Conservation (phyloP, 768 basidiomycete genomes). For the Tulasnella sp. region DNA sequence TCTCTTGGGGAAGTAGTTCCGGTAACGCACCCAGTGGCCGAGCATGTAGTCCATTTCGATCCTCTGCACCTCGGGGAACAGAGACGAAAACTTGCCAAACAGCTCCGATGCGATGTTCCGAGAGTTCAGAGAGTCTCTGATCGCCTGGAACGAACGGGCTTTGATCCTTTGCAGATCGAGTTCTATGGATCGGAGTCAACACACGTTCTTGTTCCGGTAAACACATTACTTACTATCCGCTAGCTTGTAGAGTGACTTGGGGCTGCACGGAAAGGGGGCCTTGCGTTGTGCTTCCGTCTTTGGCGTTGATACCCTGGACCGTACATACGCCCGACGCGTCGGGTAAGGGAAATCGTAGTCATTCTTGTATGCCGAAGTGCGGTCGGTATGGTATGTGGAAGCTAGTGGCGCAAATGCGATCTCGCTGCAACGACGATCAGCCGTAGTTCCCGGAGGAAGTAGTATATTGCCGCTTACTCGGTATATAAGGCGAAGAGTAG, state of each 20-base stretch:
- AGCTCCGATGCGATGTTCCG: slow-evolving; percentile 12
- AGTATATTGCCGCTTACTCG: not conserved
- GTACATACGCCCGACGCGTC: slow-evolving; percentile 5
- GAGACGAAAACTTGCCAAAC: slow-evolving; percentile 4
- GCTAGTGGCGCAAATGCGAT: slow-evolving; percentile 7
- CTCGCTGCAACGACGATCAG: not conserved
- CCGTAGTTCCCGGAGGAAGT: not conserved
- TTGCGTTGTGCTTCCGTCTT: slow-evolving; percentile 9
- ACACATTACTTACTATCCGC: slow-evolving; percentile 5
- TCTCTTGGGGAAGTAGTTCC: not conserved
- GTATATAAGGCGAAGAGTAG: slow-evolving; percentile 14
- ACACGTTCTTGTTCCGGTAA: not conserved
- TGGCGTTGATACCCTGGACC: slow-evolving; percentile 1
- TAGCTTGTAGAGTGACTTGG: slow-evolving; percentile 14
- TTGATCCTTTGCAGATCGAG: slow-evolving; percentile 9
- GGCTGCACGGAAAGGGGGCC: slow-evolving; percentile 6
- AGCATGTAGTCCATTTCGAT: slow-evolving; percentile 12
- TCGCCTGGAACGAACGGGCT: slow-evolving; percentile 9
- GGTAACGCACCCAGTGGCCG: slow-evolving; percentile 10
- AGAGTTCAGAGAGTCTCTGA: slow-evolving; percentile 7
- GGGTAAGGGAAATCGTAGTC: slow-evolving; percentile 11
- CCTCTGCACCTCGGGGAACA: slow-evolving; percentile 14
- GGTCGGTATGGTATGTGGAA: slow-evolving; percentile 14
- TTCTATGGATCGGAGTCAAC: not conserved
- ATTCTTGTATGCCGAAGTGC: slow-evolving; percentile 6